phyloP scores from a whole-genome alignment of 1,284 basidiomycete genomes.

The Puccinia novopanici region DNA sequence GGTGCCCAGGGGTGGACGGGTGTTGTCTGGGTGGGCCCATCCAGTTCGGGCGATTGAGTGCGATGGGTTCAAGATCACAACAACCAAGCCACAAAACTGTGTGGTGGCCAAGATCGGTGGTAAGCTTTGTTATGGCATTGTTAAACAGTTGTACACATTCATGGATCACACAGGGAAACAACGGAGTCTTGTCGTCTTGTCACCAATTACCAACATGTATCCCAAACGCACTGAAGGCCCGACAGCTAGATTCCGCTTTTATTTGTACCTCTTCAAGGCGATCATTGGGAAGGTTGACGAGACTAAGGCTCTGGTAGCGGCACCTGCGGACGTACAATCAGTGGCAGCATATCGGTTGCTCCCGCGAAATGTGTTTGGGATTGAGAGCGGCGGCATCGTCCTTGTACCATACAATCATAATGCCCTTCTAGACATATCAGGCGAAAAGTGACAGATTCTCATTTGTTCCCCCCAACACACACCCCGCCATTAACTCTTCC shows the following conservation, averaged over 20 bases:
- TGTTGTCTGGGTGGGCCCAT: not conserved
- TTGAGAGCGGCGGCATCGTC: conserved; percentile 14
- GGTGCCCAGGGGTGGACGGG: not conserved
- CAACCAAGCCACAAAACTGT: conserved; percentile 1
- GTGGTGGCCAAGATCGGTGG: not conserved
- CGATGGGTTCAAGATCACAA: not conserved
- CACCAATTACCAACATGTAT: conserved; percentile 32
- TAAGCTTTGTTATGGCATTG: not conserved
- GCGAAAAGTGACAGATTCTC: too few species aligned
- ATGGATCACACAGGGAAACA: not conserved
- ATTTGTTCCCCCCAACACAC: too few species aligned
- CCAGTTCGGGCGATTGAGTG: not conserved
- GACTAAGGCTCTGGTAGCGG: not conserved
- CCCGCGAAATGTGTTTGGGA: not conserved
- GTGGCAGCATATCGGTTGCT: conserved; percentile 27
- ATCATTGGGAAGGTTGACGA: conserved; percentile 4
- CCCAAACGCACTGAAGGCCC: conserved; percentile 2
- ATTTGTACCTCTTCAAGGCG: not conserved
- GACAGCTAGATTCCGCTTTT: not conserved
- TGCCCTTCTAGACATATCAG: not conserved
- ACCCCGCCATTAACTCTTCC: too few species aligned
- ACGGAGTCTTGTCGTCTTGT: not conserved
- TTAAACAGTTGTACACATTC: not conserved
- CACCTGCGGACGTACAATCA: not conserved
- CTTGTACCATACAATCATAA: conserved; percentile 7